Base-by-base conservation (phyloP, 2,329 filamentous ascomycete genomes). In the Aspergillus uvarum region DNA sequence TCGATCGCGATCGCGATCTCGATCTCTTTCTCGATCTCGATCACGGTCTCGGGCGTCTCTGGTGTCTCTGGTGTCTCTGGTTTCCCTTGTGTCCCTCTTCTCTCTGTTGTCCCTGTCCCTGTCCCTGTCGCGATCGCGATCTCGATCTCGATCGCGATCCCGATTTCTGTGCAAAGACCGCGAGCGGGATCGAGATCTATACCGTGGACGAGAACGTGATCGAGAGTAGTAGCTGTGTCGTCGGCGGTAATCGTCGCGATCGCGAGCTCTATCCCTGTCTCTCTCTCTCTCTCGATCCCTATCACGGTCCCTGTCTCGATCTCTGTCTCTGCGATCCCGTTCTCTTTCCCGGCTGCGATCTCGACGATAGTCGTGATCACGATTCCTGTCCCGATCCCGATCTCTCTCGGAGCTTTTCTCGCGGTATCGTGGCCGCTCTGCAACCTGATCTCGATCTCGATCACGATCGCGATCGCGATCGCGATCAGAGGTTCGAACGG, bases 181-280 rank as follows among this genome's bases (percentile, higher is more conserved):
- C 47, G 61, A 44, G 54, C 58, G 24, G 59, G 57, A 47, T 63
- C 65, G 35, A 51, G 47, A 12, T 24, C 51, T 19, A 31, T 56
- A 56, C 11, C 60, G 56, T 16, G 56, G 63, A 51, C 63, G 64
- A 8, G 67, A 64, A 1, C 64, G 67, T 29, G 70, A 72, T 8
- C 67, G 70, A 53, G 69, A 70, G 24, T 65, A 57, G 51, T 66
- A 63, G 47, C 59, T 66, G 48, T 68, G 70, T 22, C 65, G 68
- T 19, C 68, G 65, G 21, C 69, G 69, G 52, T 67, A 65, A n/a
- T 66, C 65, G 52, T 70, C 67, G 52, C 65, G 49, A 29, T 60
- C 52, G 8, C 54, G 29, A 35, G 54, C 52, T 22, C 59, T 47
- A 10, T 57, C 54, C 19, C 56, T 53, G 51, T 60, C 60, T n/a